phyloP scores from a whole-genome alignment of 306 rosid genomes.

The Vigna unguiculata region DNA sequence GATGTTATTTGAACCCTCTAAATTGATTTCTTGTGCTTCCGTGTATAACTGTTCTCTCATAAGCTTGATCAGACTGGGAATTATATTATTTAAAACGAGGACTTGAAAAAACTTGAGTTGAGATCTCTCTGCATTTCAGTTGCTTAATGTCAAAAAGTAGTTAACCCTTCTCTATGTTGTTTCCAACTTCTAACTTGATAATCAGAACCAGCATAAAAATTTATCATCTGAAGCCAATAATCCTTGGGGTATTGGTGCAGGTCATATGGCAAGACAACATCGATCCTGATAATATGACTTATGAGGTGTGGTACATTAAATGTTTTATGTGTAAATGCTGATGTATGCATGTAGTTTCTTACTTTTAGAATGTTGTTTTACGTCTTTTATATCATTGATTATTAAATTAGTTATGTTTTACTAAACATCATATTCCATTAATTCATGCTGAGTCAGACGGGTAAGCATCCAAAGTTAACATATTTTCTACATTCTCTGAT shows the following conservation, averaged over 20 bases:
- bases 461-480: conserved; percentile 19
- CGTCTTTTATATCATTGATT: not conserved
- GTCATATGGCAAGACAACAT: conserved; percentile 79
- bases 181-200: conserved; percentile 23
- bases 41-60: not conserved
- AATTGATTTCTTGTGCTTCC: conserved; percentile 5
- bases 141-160: conserved; percentile 8
- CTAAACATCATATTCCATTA: conserved; percentile 23
- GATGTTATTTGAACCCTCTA: not conserved
- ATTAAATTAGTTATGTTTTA: conserved; percentile 19
- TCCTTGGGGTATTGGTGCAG: conserved; percentile 51
- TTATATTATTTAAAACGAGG: conserved; percentile 21
- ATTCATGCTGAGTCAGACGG: not conserved
- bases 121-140: conserved; percentile 23
- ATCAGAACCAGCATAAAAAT: not conserved
- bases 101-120: not conserved
- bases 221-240: conserved; percentile 35
- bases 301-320: conserved; percentile 65
- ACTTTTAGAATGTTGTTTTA: conserved; percentile 1
- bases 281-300: conserved; percentile 93
- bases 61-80: not conserved
- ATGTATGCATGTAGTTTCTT: conserved; percentile 27
- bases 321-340: conserved; percentile 21
- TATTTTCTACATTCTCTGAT: conserved; percentile 3
- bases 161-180: conserved; percentile 3